Conservation (phyloP, 345 rosid species). For the Cochlearia excelsa region DNA sequence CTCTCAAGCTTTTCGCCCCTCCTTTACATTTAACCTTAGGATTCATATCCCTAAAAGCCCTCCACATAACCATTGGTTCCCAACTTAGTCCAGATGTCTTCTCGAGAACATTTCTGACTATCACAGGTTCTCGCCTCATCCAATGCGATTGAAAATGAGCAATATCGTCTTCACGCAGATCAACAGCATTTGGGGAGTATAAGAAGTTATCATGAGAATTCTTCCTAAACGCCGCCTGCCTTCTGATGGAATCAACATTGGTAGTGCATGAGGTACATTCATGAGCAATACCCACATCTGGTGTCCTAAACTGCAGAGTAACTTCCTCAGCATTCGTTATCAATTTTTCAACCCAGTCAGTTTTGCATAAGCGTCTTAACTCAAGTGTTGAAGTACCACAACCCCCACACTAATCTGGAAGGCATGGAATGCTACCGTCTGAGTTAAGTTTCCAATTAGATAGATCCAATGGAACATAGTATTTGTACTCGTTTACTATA, state of each 20-base stretch:
- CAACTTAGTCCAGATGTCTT: slow-evolving; percentile 68
- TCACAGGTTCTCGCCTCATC: slow-evolving; percentile 69
- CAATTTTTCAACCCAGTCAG: slow-evolving; percentile 42
- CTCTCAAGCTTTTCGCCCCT: slow-evolving; percentile 37
- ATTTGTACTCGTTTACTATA: slow-evolving; percentile 10
- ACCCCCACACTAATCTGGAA: slow-evolving; percentile 59
- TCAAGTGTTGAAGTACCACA: slow-evolving; percentile 53
- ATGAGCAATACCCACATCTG: slow-evolving; percentile 34
- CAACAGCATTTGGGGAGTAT: slow-evolving; percentile 56
- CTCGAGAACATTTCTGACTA: slow-evolving; percentile 57
- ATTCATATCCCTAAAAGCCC: slow-evolving; percentile 56
- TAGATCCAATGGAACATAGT: slow-evolving; percentile 4
- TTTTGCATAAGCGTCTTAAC: slow-evolving; percentile 48
- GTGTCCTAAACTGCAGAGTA: slow-evolving; percentile 35
- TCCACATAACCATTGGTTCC: slow-evolving; percentile 95
- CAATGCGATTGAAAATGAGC: slow-evolving; percentile 74
- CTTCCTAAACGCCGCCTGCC: slow-evolving; percentile 57
- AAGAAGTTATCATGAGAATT: slow-evolving; percentile 56
- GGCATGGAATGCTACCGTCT: slow-evolving; percentile 59
- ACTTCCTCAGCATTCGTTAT: slow-evolving; percentile 49
- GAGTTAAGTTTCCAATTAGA: slow-evolving; percentile 46
- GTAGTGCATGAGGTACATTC: slow-evolving; percentile 46
- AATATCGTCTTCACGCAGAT: slow-evolving; percentile 44
- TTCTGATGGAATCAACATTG: slow-evolving; percentile 28
- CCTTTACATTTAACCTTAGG: slow-evolving; percentile 24